These are phyloP conservation scores for Pythium brachiatum DNA, from an alignment of 352 stramenopile species.

Conservation along the genomic window DNA sequence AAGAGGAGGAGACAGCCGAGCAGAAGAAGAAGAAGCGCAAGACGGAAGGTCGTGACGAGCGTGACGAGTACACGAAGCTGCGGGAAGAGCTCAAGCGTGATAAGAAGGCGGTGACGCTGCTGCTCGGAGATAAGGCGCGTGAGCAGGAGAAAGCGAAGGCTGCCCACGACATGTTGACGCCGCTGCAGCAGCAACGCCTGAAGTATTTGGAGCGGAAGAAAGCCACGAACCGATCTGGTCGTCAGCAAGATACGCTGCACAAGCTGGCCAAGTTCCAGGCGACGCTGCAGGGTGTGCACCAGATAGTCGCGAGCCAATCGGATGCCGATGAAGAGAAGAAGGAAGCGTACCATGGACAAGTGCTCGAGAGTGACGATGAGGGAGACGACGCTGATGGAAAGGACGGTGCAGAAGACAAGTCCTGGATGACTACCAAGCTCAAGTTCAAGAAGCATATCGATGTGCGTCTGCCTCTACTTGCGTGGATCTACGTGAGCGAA, in stretches of 20 bases:
- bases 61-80: constrained; percentile 66
- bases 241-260: constrained; percentile 68
- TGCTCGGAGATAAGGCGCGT: constrained; percentile 58
- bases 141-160: constrained; percentile 52
- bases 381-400: constrained; percentile 29
- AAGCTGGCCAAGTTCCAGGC: constrained; percentile 67
- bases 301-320: background rate
- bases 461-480: constrained; percentile 30
- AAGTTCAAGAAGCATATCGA: constrained; percentile 91
- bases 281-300: constrained; percentile 37
- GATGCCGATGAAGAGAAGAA: constrained; percentile 9
- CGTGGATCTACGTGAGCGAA: background rate
- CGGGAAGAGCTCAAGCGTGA: constrained; percentile 62
- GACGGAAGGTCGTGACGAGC: constrained; percentile 21
- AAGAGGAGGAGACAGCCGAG: constrained; percentile 11
- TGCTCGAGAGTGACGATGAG: constrained; percentile 49
- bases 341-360: constrained; percentile 59
- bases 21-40: constrained; percentile 33
- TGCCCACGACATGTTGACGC: constrained; percentile 71
- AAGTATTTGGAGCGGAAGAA: constrained; percentile 75
- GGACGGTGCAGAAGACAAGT: constrained; percentile 43
- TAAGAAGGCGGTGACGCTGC: constrained; percentile 54
- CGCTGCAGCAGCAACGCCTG: constrained; percentile 68
- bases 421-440: constrained; percentile 86
- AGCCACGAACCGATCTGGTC: constrained; percentile 37